A percentile compares a stretch with the other conserved stretches of the same genome.
These are phyloP conservation scores for Brettanomyces bruxellensis DNA, from an alignment of 805 yeast species.

Conservation along the genomic window DNA sequence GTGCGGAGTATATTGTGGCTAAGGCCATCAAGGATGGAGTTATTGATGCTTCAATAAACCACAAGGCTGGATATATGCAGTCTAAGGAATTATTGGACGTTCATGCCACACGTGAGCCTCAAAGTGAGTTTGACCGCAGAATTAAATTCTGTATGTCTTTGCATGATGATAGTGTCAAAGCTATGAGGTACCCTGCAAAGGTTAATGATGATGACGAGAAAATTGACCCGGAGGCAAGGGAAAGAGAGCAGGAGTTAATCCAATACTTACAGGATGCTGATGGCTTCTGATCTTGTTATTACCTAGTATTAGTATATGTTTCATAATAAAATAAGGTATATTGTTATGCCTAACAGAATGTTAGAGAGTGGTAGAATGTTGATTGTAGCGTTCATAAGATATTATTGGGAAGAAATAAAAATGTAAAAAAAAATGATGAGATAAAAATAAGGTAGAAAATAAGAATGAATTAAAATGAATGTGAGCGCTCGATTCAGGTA, in stretches of 20 bases:
- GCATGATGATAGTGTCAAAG: slow-evolving; percentile 87
- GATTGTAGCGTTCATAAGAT: no score
- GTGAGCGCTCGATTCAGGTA: no score
- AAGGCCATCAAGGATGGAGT: slow-evolving; percentile 97
- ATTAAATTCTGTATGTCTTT: slow-evolving; percentile 83
- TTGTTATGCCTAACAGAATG: no score
- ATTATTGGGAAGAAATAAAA: no score
- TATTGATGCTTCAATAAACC: slow-evolving; percentile 89
- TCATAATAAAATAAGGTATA: no score
- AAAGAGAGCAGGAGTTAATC: slow-evolving; percentile 37
- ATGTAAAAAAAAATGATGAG: no score
- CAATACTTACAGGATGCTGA: slow-evolving; percentile 42
- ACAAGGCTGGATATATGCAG: slow-evolving; percentile 85
- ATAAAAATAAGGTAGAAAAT: no score
- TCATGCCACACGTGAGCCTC: slow-evolving; percentile 84
- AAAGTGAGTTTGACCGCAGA: slow-evolving; percentile 82
- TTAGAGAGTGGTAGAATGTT: no score
- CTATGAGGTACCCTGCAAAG: slow-evolving; percentile 83
- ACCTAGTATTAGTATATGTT: no score
- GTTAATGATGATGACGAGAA: slow-evolving; percentile 41
- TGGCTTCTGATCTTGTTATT: slow-evolving; percentile 23
- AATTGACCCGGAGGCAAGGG: slow-evolving; percentile 45
- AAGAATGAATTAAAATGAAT: no score
- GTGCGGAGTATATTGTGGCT: slow-evolving; percentile 94
- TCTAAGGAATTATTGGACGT: slow-evolving; percentile 79